phyloP scores from a whole-genome alignment of 768 basidiomycete genomes.

The Mycena latifolia region DNA sequence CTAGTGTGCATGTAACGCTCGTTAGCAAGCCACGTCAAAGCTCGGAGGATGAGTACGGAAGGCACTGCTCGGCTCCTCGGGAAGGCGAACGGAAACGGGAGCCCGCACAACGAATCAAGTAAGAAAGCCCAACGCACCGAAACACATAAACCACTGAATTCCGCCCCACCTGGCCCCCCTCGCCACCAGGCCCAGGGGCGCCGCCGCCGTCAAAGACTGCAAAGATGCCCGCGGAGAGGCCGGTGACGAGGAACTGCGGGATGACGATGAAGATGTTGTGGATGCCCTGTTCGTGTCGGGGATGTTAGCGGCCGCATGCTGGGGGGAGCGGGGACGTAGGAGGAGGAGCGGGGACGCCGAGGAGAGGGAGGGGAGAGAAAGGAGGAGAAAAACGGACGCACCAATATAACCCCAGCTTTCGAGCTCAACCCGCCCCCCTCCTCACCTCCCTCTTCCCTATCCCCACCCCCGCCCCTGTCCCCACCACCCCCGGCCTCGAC shows the following conservation, averaged over 20 bases:
- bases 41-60: no score
- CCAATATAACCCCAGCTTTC: slow-evolving; percentile 91
- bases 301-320: no score
- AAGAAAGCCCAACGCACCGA: slow-evolving; percentile 61
- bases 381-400: slow-evolving; percentile 50
- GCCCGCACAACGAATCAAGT: no score
- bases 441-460: slow-evolving; percentile 36
- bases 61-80: no score
- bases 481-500: slow-evolving; percentile 32
- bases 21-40: neutral
- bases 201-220: slow-evolving; percentile 77
- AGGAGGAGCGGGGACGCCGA: neutral
- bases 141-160: slow-evolving; percentile 88
- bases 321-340: no score
- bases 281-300: slow-evolving; percentile 72
- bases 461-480: slow-evolving; percentile 43
- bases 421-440: slow-evolving; percentile 79
- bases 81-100: no score
- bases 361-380: neutral
- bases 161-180: slow-evolving; percentile 47
- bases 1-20: slow-evolving; percentile 43
- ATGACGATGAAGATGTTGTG: slow-evolving; percentile 96
- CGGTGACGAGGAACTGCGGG: slow-evolving; percentile 94
- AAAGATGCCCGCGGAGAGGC: slow-evolving; percentile 87
- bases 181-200: neutral